These are phyloP conservation scores for Podaxis mareebaensis DNA, from an alignment of 768 basidiomycete species.

Conservation along the genomic window DNA sequence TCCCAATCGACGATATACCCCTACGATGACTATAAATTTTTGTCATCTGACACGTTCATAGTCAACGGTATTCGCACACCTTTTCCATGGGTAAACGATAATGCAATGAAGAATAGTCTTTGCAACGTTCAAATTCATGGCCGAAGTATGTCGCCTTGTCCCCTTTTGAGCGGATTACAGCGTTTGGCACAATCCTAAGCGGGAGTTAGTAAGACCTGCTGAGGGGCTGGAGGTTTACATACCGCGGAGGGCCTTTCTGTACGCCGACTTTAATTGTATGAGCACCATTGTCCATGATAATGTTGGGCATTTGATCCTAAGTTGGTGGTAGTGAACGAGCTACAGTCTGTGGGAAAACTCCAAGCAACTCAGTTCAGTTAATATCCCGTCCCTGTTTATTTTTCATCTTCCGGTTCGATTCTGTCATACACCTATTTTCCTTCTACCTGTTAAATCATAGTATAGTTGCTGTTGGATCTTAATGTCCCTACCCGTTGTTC, in stretches of 20 bases:
- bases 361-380: neutral
- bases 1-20: conserved; percentile 96
- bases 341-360: neutral
- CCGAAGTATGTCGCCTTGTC: conserved; percentile 84
- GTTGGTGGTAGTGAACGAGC: conserved; percentile 15
- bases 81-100: conserved; percentile 89
- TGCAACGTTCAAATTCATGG: conserved; percentile 77
- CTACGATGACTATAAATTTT: conserved; percentile 42
- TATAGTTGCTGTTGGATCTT: neutral
- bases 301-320: conserved; percentile 24
- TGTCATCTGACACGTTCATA: conserved; percentile 14
- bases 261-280: conserved; percentile 78
- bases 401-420: neutral
- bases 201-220: conserved; percentile 14
- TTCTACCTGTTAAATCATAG: neutral
- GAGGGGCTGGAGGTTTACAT: neutral
- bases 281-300: conserved; percentile 89
- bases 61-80: conserved; percentile 39
- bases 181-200: conserved; percentile 72
- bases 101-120: conserved; percentile 77
- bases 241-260: conserved; percentile 29
- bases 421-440: neutral
- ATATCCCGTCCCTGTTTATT: neutral
- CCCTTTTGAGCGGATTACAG: conserved; percentile 80
- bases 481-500: neutral